Conservation (phyloP, 2,329 filamentous ascomycete genomes). For the Fonsecaea erecta region DNA sequence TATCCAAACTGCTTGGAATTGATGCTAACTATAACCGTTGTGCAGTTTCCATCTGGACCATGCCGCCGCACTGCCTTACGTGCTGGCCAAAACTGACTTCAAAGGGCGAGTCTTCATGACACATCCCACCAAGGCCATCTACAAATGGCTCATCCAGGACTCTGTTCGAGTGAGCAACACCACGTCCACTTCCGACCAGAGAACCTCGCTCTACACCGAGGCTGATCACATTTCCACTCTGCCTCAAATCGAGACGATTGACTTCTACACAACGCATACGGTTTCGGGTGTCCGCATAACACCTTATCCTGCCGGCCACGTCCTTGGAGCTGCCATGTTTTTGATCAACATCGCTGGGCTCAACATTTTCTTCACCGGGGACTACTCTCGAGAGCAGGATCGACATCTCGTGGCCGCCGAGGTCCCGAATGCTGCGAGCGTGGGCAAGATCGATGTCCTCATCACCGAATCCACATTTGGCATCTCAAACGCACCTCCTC, state of each 20-base stretch:
- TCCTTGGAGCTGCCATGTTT: slow-evolving; percentile 98
- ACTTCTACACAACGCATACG: slow-evolving; percentile 97
- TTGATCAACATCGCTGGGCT: slow-evolving; percentile 95
- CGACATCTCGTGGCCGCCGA: slow-evolving; percentile 92
- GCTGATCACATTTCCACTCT: slow-evolving; percentile 94
- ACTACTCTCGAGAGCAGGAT: slow-evolving; percentile 95
- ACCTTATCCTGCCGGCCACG: slow-evolving; percentile 94
- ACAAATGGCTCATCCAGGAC: slow-evolving; percentile 99
- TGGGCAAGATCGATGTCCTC: slow-evolving; percentile 86
- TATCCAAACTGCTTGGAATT: slow-evolving; percentile 9
- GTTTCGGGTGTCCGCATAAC: slow-evolving; percentile 96
- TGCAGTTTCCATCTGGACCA: slow-evolving; percentile 95
- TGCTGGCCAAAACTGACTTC: slow-evolving; percentile 97
- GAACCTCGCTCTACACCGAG: slow-evolving; percentile 82
- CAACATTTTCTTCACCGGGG: slow-evolving; percentile 96
- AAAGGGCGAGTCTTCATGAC: slow-evolving; percentile 98
- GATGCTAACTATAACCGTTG: slow-evolving; percentile 40
- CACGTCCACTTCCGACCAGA: slow-evolving; percentile 64
- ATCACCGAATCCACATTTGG: slow-evolving; percentile 98
- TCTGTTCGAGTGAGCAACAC: slow-evolving; percentile 85
- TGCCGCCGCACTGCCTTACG: slow-evolving; percentile 97
- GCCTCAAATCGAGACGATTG: slow-evolving; percentile 92
- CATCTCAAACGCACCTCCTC: slow-evolving; percentile 89
- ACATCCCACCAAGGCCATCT: slow-evolving; percentile 98
- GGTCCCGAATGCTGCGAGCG: slow-evolving; percentile 70